Evolutionary conservation across 768 basidiomycete genomes (phyloP), one percentile per base, ranked within the genome.

Genomic region (Chiua virens): DNA sequence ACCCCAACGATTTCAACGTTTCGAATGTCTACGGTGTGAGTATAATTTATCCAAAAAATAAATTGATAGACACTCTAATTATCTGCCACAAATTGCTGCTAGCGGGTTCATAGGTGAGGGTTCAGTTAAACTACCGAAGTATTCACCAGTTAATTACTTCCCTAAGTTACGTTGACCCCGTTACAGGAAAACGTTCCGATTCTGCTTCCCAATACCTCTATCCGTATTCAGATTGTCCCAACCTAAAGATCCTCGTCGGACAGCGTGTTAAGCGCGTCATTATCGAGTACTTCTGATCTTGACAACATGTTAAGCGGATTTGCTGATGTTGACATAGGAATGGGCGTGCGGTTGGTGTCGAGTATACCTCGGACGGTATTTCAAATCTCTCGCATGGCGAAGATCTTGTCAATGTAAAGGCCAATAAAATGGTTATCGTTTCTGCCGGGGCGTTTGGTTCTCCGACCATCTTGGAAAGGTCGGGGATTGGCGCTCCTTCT

Each of bases 141-240:
- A n/a, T n/a, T n/a, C n/a, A n/a, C n/a, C n/a, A n/a, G n/a, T n/a
- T n/a, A n/a, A n/a, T 27, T 9, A 2, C 23, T 22, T 3, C 20
- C 30, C 5, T 1, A 34, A 87, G 85, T 58, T 87, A 80, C 59
- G 71, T 86, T 22, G 71, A 80, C 51, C 64, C 56, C 5, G 61
- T 66, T 18, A 80, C 74, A 0, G 67, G 67, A 32, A 57, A 42
- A 17, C 68, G 67, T 3, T 65, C 41, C 0, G 67, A 68, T 36
- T 42, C 63, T 10, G 61, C 66, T 17, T 75, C 75, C 20, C 30
- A 63, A 39, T 70, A 69, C 47, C 45, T 77, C 3, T 77, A 74
- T 44, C 67, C 68, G 18, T 58, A 66, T 9, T 51, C 67, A 6
- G 55, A 58, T 21, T 60, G 58, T 15, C 25, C 30, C 1, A 74